A percentile compares a stretch with the other conserved stretches of the same genome.
Conservation (phyloP, 2,329 filamentous ascomycete species). For the Epichloe hybrida region DNA sequence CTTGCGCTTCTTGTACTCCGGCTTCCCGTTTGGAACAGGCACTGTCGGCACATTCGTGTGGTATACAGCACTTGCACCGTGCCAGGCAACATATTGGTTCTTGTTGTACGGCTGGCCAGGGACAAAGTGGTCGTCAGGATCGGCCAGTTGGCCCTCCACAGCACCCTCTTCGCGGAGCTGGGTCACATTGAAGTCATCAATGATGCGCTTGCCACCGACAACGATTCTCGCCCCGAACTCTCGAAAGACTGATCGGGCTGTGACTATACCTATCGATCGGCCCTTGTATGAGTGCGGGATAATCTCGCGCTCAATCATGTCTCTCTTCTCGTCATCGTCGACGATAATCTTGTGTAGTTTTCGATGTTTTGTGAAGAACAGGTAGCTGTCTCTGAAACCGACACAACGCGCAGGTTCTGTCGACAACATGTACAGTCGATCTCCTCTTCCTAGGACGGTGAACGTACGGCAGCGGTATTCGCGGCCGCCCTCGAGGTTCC, state of each 20-base stretch:
- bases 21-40: constrained; percentile 63
- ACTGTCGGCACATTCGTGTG: constrained; percentile 68
- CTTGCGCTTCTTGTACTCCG: constrained; percentile 68
- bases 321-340: constrained; percentile 90
- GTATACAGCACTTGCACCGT: constrained; percentile 91
- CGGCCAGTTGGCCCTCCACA: constrained; percentile 79
- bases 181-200: constrained; percentile 79
- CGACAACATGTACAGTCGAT: constrained; percentile 92
- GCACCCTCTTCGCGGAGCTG: constrained; percentile 63
- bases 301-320: constrained; percentile 88
- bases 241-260: constrained; percentile 88
- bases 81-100: constrained; percentile 98
- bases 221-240: constrained; percentile 93
- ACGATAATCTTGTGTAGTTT: constrained; percentile 97
- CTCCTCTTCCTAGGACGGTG: constrained; percentile 69
- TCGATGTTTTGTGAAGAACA: constrained; percentile 97
- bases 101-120: constrained; percentile 86
- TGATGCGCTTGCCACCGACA: constrained; percentile 73
- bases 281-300: constrained; percentile 99
- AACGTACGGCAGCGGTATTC: constrained; percentile 96
- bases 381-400: constrained; percentile 92
- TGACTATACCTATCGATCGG: constrained; percentile 90
- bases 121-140: constrained; percentile 71
- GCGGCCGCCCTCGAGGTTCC: constrained; percentile 66
- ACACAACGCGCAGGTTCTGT: constrained; percentile 94